phyloP scores from a whole-genome alignment of 2,329 filamentous ascomycete species.

The Trichoderma citrinoviride region DNA sequence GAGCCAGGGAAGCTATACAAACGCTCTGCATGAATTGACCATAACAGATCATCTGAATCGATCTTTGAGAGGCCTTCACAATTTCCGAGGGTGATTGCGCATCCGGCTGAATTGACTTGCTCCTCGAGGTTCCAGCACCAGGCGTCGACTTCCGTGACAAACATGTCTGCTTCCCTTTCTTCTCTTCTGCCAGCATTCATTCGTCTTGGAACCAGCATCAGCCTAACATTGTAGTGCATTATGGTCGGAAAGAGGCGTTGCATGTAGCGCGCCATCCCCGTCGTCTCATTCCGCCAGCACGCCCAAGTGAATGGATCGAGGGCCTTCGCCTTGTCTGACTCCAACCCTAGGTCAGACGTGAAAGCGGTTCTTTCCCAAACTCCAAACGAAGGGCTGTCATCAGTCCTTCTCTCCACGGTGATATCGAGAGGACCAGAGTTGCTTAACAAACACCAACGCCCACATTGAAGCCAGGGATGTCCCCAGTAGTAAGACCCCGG shows the following conservation, averaged over 20 bases:
- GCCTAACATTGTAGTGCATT: no score
- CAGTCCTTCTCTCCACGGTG: background rate
- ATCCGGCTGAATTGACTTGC: background rate
- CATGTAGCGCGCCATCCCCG: background rate
- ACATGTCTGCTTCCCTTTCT: background rate
- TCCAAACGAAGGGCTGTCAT: background rate
- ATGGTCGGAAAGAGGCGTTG: background rate
- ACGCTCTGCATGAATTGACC: background rate
- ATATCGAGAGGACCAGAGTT: background rate
- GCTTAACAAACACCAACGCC: background rate
- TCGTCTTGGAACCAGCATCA: background rate
- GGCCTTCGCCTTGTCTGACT: background rate
- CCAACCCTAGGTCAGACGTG: background rate
- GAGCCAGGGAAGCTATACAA: background rate
- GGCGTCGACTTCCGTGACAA: background rate
- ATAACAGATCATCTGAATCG: background rate
- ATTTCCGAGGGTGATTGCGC: background rate
- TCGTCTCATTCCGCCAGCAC: background rate
- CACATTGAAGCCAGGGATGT: background rate
- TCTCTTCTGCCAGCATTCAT: background rate
- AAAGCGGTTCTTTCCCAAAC: background rate
- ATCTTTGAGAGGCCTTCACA: background rate
- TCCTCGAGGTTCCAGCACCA: background rate
- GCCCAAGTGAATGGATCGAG: background rate
- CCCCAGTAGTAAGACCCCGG: conserved; percentile 1